A percentile compares a stretch with the other conserved stretches of the same genome.
phyloP scores from a whole-genome alignment of 139 green algal genomes.

The Chlorokybus atmophyticus region DNA sequence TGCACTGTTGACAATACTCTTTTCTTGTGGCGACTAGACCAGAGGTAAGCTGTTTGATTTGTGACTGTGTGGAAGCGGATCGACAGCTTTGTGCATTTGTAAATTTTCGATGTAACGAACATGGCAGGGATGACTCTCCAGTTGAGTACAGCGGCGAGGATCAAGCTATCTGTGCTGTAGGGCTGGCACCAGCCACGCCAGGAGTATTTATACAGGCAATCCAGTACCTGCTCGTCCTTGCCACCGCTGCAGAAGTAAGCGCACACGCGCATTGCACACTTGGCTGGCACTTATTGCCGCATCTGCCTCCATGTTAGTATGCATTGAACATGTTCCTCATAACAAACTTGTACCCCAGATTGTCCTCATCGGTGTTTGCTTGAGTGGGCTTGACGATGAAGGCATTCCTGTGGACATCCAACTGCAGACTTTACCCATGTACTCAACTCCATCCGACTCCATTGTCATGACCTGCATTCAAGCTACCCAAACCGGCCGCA shows the following conservation, averaged over 20 bases:
- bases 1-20: conserved; percentile 78
- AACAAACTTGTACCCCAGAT: conserved; percentile 26
- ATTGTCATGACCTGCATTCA: conserved; percentile 61
- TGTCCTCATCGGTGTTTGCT: conserved; percentile 71
- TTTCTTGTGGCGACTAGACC: conserved; percentile 81
- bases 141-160: conserved; percentile 80
- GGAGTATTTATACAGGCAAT: conserved; percentile 82
- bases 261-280: not conserved
- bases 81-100: not conserved
- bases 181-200: conserved; percentile 44
- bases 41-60: conserved; percentile 14
- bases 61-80: not conserved
- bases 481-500: conserved; percentile 42
- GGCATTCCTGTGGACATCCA: conserved; percentile 30
- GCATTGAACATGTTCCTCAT: not conserved
- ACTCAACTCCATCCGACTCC: conserved; percentile 61
- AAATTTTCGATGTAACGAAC: not conserved
- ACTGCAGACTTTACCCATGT: conserved; percentile 69
- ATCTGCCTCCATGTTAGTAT: not conserved
- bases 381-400: conserved; percentile 4
- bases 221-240: conserved; percentile 77
- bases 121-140: conserved; percentile 55
- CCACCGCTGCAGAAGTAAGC: conserved; percentile 70
- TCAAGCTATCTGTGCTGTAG: conserved; percentile 76
- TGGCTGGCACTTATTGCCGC: not conserved